These are phyloP conservation scores for Pythium periplocum DNA, from an alignment of 352 stramenopile species.

Conservation along the genomic window DNA sequence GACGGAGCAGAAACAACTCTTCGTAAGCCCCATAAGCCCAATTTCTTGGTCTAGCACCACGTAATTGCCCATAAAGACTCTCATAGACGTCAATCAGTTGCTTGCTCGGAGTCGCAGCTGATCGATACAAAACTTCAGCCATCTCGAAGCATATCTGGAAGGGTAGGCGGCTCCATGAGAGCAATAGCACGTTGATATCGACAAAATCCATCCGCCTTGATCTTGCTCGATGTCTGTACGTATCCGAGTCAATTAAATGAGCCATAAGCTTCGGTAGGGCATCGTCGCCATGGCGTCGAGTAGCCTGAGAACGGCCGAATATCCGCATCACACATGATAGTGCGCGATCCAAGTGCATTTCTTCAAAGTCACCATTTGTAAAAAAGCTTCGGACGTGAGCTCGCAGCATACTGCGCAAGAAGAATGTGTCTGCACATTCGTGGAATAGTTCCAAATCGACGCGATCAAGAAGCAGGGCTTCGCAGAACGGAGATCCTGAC, in stretches of 20 bases:
- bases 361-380: constrained; percentile 18
- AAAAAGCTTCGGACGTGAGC: constrained; percentile 48
- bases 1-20: constrained; percentile 42
- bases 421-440: constrained; percentile 45
- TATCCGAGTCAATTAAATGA: background rate
- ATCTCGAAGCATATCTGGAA: constrained; percentile 62
- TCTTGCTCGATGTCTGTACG: background rate
- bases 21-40: constrained; percentile 34
- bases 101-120: constrained; percentile 5
- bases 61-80: constrained; percentile 46
- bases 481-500: constrained; percentile 36
- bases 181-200: constrained; percentile 26
- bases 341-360: constrained; percentile 30
- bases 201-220: constrained; percentile 2
- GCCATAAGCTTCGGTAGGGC: constrained; percentile 2
- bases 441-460: constrained; percentile 38
- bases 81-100: constrained; percentile 43
- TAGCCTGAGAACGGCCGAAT: constrained; percentile 27
- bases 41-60: constrained; percentile 22
- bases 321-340: constrained; percentile 21
- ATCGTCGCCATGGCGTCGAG: background rate
- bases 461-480: constrained; percentile 53
- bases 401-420: constrained; percentile 38
- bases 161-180: constrained; percentile 54
- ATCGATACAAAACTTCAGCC: constrained; percentile 48